These are phyloP conservation scores for Omphalotus olearius DNA, from an alignment of 1,284 basidiomycete genomes.

Conservation along the genomic window DNA sequence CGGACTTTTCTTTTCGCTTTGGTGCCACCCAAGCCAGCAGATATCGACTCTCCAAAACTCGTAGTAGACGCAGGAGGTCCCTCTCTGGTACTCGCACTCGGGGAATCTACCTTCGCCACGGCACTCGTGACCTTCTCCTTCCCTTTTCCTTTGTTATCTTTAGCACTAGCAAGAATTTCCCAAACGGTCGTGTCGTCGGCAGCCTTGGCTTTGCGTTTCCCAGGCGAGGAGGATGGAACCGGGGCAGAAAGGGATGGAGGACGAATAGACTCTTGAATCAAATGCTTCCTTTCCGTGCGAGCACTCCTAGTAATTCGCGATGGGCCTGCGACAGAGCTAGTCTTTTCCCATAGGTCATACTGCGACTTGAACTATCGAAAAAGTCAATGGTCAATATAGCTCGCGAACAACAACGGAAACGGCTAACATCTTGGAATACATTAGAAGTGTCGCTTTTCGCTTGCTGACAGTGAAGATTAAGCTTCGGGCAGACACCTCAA, in stretches of 20 bases:
- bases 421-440: constrained; percentile 66
- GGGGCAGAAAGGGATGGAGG: constrained; percentile 12
- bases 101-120: not conserved
- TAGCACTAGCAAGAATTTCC: constrained; percentile 22
- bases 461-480: constrained; percentile 33
- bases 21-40: not conserved
- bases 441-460: constrained; percentile 72
- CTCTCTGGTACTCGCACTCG: not conserved
- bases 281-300: constrained; percentile 48
- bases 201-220: constrained; percentile 6
- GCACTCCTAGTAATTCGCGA: constrained; percentile 63
- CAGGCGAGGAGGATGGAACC: constrained; percentile 2
- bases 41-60: constrained; percentile 6
- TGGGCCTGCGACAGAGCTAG: constrained; percentile 36
- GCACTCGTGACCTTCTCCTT: not conserved
- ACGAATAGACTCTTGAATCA: constrained; percentile 38
- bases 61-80: not conserved
- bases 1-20: not conserved
- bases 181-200: constrained; percentile 16
- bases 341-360: constrained; percentile 57
- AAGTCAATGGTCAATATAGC: constrained; percentile 15
- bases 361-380: constrained; percentile 53
- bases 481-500: not conserved
- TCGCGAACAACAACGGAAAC: not conserved
- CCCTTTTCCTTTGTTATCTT: constrained; percentile 16